These are phyloP conservation scores for Funneliformis caledonium DNA, from an alignment of 371 early-diverging fungal species.

Conservation along the genomic window DNA sequence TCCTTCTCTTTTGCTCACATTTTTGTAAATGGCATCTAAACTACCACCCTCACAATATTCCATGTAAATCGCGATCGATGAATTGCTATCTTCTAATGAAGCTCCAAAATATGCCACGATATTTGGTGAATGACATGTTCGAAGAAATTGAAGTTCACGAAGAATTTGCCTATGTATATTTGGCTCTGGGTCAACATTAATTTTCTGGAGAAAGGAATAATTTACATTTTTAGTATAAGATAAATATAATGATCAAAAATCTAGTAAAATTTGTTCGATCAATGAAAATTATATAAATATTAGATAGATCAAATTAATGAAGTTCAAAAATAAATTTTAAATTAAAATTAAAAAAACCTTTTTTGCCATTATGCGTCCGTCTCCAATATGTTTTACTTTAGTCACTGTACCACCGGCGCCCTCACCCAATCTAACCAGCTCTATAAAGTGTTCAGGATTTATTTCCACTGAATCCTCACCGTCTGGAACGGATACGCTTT, in stretches of 20 bases:
- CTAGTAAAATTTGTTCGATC: background rate
- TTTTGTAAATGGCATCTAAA: constrained; percentile 79
- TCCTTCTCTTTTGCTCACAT: constrained; percentile 63
- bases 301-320: no score
- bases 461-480: constrained; percentile 48
- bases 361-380: constrained; percentile 88
- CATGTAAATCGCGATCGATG: constrained; percentile 92
- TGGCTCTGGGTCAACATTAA: constrained; percentile 71
- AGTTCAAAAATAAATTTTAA: no score
- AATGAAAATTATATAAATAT: background rate
- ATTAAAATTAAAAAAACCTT: constrained; percentile 60
- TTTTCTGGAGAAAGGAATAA: constrained; percentile 52
- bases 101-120: constrained; percentile 96
- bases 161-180: constrained; percentile 82
- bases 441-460: constrained; percentile 63
- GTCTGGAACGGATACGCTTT: background rate
- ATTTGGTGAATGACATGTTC: constrained; percentile 87
- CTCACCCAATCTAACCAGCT: constrained; percentile 79
- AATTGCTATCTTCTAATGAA: constrained; percentile 86
- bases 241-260: background rate
- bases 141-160: constrained; percentile 88
- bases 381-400: constrained; percentile 80
- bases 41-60: constrained; percentile 90
- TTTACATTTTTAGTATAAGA: background rate
- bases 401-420: constrained; percentile 95